Percentiles rank a stretch among this genome's conserved stretches.
These are phyloP conservation scores for Gynochthodes officinalis DNA, from an alignment of 257 asterid genomes.

Conservation along the genomic window DNA sequence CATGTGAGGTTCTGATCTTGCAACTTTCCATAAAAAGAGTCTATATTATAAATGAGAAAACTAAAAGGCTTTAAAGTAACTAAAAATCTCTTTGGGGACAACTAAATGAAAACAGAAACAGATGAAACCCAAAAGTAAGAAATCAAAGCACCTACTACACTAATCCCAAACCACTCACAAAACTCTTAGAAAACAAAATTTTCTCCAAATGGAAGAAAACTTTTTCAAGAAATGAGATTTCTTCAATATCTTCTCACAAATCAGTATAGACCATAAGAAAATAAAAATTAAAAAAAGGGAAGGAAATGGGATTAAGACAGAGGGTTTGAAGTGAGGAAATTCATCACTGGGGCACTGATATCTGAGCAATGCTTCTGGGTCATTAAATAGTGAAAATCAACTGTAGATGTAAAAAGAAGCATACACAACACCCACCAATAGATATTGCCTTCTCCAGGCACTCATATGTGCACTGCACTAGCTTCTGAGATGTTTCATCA, in stretches of 20 bases:
- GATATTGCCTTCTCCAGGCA: conserved; percentile 95
- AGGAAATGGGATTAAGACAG: background rate
- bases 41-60: too few species aligned
- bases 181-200: background rate
- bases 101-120: background rate
- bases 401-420: background rate
- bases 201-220: background rate
- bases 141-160: background rate
- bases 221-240: background rate
- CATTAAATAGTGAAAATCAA: background rate
- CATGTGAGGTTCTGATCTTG: too few species aligned
- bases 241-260: background rate
- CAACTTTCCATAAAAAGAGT: too few species aligned
- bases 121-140: background rate
- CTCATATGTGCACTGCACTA: conserved; percentile 90
- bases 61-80: background rate
- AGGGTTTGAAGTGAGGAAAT: background rate
- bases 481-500: conserved; percentile 74
- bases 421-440: conserved; percentile 46
- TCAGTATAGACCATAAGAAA: too few species aligned
- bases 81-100: background rate
- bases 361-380: background rate
- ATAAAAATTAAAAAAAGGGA: background rate
- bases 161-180: background rate
- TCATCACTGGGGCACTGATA: background rate